Base-by-base conservation (phyloP, 2,329 filamentous ascomycete genomes). In the Raffaelea deltoideospora region DNA sequence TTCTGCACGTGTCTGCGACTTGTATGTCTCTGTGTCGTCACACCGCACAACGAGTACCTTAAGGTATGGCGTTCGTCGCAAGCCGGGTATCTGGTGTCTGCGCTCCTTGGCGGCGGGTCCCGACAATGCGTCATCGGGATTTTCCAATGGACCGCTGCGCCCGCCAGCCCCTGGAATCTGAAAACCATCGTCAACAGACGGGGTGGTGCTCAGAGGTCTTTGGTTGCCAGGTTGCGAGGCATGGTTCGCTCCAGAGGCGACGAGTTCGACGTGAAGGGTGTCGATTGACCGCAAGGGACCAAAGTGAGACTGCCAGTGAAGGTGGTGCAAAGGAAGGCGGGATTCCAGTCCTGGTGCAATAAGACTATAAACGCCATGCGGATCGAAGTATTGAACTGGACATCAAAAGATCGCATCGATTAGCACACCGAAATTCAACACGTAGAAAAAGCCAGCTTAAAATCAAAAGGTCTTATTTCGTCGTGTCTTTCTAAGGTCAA, bases 301-400 rank as follows among this genome's bases (percentile, higher is more conserved):
- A 21, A 80, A 79, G 42, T 92, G 84, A 13, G 90, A 94, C 56
- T 96, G 92, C 90, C 90, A 98, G 53, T 96, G 85, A 32, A 98
- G 74, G 51, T 96, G 92, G 45, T 78, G 80, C 27, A 98, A 67
- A 24, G 90, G 90, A 0, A 96, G 68, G 37, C 83, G 79, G 30
- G 80, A 67, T 29, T 81, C 67, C 40, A 98, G 66, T 40, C 87
- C 76, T 3, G 83, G 75, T 10, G 80, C 78, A 31, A 96, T 65
- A 36, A 88, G 69, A 41, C 83, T 76, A 59, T 88, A 96, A 44
- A 96, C 72, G 50, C 82, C 79, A 53, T 84, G 81, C 37, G 90
- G 88, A 61, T 98, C 90, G 62, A 82, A 85, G 62, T 94, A 98
- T 66, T 96, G 87, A 63, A 95, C 86, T 93, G 50, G 26, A 35